Percentiles rank a stretch among this genome's conserved stretches.
phyloP scores from a whole-genome alignment of 2,329 filamentous ascomycete genomes.

The Epichloe typhina region DNA sequence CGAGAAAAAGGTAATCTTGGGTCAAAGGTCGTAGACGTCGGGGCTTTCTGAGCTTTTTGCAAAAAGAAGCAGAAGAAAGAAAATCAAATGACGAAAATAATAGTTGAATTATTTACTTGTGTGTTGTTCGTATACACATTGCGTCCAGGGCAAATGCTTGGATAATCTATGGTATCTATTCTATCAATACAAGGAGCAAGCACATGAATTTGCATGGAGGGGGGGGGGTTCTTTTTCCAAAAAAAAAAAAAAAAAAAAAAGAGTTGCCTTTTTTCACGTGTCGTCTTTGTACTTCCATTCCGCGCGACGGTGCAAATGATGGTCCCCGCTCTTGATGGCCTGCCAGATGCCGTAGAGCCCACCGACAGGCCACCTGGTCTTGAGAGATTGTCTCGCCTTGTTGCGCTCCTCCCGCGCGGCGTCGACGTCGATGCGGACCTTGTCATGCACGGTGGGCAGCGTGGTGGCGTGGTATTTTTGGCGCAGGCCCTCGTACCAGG shows the following conservation, averaged over 20 bases:
- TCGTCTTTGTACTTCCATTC: slow-evolving; percentile 38
- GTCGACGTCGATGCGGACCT: slow-evolving; percentile 45
- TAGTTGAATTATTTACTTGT: background rate
- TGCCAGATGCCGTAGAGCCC: slow-evolving; percentile 47
- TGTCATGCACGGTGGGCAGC: slow-evolving; percentile 57
- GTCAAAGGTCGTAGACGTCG: background rate
- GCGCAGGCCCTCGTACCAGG: slow-evolving; percentile 50
- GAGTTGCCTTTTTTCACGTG: background rate
- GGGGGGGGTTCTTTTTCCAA: too few relatives aligned
- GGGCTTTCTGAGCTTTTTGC: background rate
- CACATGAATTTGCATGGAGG: background rate
- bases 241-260: accelerated
- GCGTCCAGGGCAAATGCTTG: too few relatives aligned
- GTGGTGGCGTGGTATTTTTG: slow-evolving; percentile 47
- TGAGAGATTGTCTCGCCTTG: slow-evolving; percentile 28
- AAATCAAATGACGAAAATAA: background rate
- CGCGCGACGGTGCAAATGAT: slow-evolving; percentile 37
- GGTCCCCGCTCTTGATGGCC: slow-evolving; percentile 44
- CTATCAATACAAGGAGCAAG: background rate
- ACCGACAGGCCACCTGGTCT: slow-evolving; percentile 39
- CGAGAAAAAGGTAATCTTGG: background rate
- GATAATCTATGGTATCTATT: slow-evolving; percentile 2
- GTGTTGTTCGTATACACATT: too few relatives aligned
- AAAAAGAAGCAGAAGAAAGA: background rate
- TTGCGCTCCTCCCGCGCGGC: slow-evolving; percentile 26